Percentiles rank a stretch among this genome's conserved stretches.
Evolutionary conservation across 108 stramenopile genomes (phyloP).

Genomic region (Cylindrotheca fusiformis): DNA sequence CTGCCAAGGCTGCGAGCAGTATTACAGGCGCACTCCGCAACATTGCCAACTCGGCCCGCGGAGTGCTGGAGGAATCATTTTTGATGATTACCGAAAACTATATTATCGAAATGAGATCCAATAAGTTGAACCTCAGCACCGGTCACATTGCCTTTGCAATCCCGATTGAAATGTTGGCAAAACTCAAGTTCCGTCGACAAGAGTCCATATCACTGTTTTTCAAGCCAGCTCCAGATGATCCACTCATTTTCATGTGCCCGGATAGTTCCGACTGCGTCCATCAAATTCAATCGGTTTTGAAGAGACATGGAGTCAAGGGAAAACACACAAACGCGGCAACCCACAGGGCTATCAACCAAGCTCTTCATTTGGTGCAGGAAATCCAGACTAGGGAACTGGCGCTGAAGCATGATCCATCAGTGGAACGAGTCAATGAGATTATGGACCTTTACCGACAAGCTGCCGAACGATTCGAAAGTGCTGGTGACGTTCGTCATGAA

Average conservation of each 20-base stretch:
- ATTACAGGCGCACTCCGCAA: slow-evolving; percentile 74
- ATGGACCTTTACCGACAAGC: slow-evolving; percentile 92
- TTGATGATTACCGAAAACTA: slow-evolving; percentile 84
- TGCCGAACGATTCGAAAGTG: slow-evolving; percentile 83
- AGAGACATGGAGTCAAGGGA: slow-evolving; percentile 85
- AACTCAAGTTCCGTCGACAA: slow-evolving; percentile 82
- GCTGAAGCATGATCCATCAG: slow-evolving; percentile 67
- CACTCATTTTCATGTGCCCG: slow-evolving; percentile 88
- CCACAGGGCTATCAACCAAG: slow-evolving; percentile 72
- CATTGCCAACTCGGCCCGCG: slow-evolving; percentile 75
- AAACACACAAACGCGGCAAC: slow-evolving; percentile 88
- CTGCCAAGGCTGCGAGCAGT: slow-evolving; percentile 41
- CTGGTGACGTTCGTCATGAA: slow-evolving; percentile 84
- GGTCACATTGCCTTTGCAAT: slow-evolving; percentile 77
- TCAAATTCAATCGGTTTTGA: slow-evolving; percentile 84
- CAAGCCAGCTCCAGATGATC: slow-evolving; percentile 84
- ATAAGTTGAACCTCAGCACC: slow-evolving; percentile 71
- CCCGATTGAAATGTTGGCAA: slow-evolving; percentile 74
- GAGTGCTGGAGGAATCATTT: slow-evolving; percentile 85
- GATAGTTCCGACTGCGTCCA: slow-evolving; percentile 80
- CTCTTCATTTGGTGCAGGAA: slow-evolving; percentile 78
- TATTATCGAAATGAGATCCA: slow-evolving; percentile 80
- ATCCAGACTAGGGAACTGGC: slow-evolving; percentile 86
- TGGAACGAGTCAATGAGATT: slow-evolving; percentile 82
- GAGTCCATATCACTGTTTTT: slow-evolving; percentile 86